Base-by-base conservation (phyloP, 2,329 filamentous ascomycete species). In the Pseudogymnoascus sp. region DNA sequence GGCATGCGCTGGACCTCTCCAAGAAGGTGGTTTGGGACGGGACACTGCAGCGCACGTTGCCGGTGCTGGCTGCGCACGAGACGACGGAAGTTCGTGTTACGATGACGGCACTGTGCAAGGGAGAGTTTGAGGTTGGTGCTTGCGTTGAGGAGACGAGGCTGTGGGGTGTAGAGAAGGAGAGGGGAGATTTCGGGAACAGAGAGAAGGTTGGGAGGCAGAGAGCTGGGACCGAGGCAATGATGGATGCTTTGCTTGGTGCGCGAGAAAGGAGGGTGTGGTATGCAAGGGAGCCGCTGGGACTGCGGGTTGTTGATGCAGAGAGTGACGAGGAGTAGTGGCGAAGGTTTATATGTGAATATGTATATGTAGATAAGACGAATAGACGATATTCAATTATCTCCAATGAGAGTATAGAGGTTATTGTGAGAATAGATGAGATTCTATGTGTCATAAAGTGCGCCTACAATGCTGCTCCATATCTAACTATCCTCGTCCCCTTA, bases 1-100 rank as follows among this genome's bases (percentile, higher is more conserved):
- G 85, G 64, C 79, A 89, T 12, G 88, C 90, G 2, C 82, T 96
- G 13, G 92, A 96, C 72, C 84, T 93, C 62, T 88, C 88, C 42
- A 87, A 90, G 70, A 90, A 91, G 65, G 82, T 96, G 61, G 87
- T 87, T 1, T 94, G 90, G 87, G 93, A 91, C 66, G 92, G 92
- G 1, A 86, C 89, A 31, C 75, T 96, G 62, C 92, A 97, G 75
- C 87, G 87, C 69, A 80, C 83, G 1, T 76, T 96, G 0, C 85
- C 88, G 0, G 71, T 83, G 5, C 72, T 96, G 1, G 74, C 75
- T 5, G 83, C 85, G 0, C 82, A 84, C 4, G 78, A 81, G 48
- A 82, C 75, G n/a, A 78, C 80, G 0, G 82, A 87, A 64, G 78
- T 89, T 21, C 79, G 80, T 1, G 74, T 95, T 3, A 89, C 89